Conservation (phyloP, 805 yeast genomes). For the Starmerella gropengiesseri region DNA sequence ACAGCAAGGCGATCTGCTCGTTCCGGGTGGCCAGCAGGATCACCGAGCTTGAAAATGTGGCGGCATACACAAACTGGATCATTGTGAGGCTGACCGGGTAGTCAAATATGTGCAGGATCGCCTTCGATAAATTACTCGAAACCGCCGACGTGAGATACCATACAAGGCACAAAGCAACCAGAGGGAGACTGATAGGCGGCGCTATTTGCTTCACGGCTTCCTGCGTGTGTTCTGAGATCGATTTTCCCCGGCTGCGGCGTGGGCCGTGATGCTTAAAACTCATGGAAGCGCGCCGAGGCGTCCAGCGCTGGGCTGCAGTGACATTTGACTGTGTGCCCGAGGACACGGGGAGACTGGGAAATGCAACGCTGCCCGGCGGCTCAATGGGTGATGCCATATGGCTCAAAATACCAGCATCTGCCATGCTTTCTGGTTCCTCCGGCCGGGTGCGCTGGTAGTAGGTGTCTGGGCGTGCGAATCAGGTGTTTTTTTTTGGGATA, state of each 20-base stretch:
- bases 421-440: too few relatives aligned
- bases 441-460: too few relatives aligned
- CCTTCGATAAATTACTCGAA: conserved; percentile 71
- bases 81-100: conserved; percentile 87
- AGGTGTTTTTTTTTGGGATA: conserved; percentile 8
- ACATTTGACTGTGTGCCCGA: conserved; percentile 5
- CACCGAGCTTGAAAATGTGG: conserved; percentile 39
- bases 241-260: conserved; percentile 21
- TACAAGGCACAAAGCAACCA: conserved; percentile 47
- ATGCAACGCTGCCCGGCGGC: conserved; percentile 10
- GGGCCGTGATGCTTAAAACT: conserved; percentile 5
- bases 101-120: conserved; percentile 54
- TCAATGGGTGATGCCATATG: background rate
- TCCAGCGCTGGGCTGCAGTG: conserved; percentile 8
- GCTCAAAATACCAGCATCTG: background rate
- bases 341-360: conserved; percentile 11
- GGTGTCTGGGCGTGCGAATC: background rate
- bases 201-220: conserved; percentile 33
- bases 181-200: conserved; percentile 36
- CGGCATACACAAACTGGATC: conserved; percentile 70
- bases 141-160: conserved; percentile 81
- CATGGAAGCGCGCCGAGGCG: conserved; percentile 12
- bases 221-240: conserved; percentile 25
- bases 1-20: conserved; percentile 28
- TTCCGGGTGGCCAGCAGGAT: conserved; percentile 31